Base-by-base conservation (phyloP, 1,139 yeast genomes). In the Suhomyces coccinellae region DNA sequence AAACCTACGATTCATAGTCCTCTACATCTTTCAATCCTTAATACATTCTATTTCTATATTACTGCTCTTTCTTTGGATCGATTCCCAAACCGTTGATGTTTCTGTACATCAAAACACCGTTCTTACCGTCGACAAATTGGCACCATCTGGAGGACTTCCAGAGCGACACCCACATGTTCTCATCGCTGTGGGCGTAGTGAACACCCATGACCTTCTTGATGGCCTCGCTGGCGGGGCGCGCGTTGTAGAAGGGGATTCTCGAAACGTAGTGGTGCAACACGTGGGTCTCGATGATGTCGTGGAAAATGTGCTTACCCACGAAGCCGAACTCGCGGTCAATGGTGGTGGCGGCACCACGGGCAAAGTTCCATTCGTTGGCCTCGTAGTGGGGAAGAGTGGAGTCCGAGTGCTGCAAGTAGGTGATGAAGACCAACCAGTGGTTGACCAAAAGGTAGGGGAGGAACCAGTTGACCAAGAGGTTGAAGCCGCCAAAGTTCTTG, bases 351-450 rank as follows among this genome's bases (percentile, higher is more conserved):
- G 96, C 95, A 56, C 96, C 96, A 59, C 90, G 78, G 48, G 95
- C 93, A 65, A 87, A 87, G 57, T 79, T 87, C 96, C 96, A 87
- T 67, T 84, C 82, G 31, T 67, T 66, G 45, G 82, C 79, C 48
- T 80, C 83, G 71, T 87, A 87, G 66, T 87, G 96, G 38, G 96
- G 89, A 75, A 87, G 75, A 14, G 81, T 67, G 38, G 90, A 86
- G 67, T 85, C 95, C 29, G 95, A 81, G 71, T 87, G 96, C 67
- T 87, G 96, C 59, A 87, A 77, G 67, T 76, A 87, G 40, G 96
- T 87, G 62, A 87, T 86, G 67, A 85, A 85, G 35, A 87, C 95
- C 59, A 87, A 77, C 95, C 96, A 87, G 71, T 87, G 95, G 78
- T 87, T 87, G 50, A 86, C 91, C 77, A 85, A 82, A 46, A 83